Conservation (phyloP, 2,329 filamentous ascomycete species). For the Colletotrichum cordylinicola region DNA sequence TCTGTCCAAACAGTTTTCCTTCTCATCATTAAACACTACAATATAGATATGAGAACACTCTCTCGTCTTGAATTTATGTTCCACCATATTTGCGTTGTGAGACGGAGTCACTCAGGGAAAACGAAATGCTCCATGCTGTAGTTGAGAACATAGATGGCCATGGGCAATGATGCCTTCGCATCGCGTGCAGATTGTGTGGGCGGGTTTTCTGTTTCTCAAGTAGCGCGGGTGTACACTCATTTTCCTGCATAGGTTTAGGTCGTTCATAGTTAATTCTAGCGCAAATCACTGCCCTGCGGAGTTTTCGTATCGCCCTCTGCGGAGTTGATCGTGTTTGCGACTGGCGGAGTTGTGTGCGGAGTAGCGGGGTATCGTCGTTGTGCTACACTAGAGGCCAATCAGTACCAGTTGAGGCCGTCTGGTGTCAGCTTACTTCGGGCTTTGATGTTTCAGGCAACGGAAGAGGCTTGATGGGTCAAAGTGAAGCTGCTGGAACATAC, state of each 20-base stretch:
- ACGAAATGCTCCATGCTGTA: neutral
- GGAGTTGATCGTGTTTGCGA: neutral
- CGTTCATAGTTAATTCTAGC: neutral
- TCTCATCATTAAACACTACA: neutral
- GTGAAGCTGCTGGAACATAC: neutral
- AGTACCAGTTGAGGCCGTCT: neutral
- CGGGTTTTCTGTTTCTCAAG: neutral
- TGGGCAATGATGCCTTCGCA: neutral
- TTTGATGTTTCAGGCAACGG: neutral
- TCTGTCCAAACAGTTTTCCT: fast-evolving
- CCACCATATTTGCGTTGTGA: neutral
- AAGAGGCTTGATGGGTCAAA: neutral
- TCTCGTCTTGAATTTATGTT: neutral
- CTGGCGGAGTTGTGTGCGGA: neutral
- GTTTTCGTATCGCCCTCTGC: neutral
- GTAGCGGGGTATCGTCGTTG: neutral
- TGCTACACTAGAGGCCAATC: neutral
- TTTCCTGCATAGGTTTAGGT: neutral
- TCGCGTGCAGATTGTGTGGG: neutral
- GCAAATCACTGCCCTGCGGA: neutral
- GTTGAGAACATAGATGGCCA: neutral
- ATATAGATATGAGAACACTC: neutral
- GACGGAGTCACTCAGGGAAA: neutral
- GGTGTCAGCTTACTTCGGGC: neutral
- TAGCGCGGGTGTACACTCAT: neutral